Evolutionary conservation across 225 moss, liverwort and hornwort genomes (phyloP).

Genomic region (Anthoceros angustus): DNA sequence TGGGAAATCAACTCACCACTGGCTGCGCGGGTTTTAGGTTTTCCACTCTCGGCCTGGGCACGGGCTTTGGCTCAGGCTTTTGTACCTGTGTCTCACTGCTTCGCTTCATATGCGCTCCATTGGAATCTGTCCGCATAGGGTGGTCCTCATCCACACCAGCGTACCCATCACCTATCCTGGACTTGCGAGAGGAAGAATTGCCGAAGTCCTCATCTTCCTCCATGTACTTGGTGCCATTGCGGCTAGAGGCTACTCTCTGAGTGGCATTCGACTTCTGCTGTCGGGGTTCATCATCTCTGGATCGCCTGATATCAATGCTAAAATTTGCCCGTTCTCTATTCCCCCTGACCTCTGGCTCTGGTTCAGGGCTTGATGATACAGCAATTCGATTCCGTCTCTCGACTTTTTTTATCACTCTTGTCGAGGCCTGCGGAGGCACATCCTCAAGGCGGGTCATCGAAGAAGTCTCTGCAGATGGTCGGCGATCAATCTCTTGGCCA

Average conservation of each 20-base stretch:
- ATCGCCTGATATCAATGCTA: constrained; percentile 23
- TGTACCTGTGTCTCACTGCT: background rate
- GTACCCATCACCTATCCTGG: background rate
- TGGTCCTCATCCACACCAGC: background rate
- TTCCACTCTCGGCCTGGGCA: background rate
- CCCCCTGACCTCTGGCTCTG: constrained; percentile 18
- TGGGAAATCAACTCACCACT: constrained; percentile 38
- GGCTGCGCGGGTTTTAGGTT: constrained; percentile 12
- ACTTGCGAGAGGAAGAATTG: background rate
- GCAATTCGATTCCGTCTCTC: constrained; percentile 14
- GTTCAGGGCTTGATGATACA: constrained; percentile 36
- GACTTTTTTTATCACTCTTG: background rate
- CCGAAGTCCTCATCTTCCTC: background rate
- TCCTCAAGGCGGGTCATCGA: background rate
- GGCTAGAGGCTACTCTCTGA: constrained; percentile 24
- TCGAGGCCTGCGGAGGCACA: background rate
- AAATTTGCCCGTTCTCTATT: constrained; percentile 24
- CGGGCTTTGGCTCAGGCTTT: background rate
- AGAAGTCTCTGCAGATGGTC: background rate
- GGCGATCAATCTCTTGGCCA: background rate
- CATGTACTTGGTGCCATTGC: constrained; percentile 9
- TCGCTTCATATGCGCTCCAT: background rate
- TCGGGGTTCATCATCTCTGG: constrained; percentile 21
- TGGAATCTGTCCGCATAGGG: background rate
- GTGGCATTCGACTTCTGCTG: constrained; percentile 14